phyloP scores from a whole-genome alignment of 2,329 filamentous ascomycete genomes.

The Diatrype stigma region DNA sequence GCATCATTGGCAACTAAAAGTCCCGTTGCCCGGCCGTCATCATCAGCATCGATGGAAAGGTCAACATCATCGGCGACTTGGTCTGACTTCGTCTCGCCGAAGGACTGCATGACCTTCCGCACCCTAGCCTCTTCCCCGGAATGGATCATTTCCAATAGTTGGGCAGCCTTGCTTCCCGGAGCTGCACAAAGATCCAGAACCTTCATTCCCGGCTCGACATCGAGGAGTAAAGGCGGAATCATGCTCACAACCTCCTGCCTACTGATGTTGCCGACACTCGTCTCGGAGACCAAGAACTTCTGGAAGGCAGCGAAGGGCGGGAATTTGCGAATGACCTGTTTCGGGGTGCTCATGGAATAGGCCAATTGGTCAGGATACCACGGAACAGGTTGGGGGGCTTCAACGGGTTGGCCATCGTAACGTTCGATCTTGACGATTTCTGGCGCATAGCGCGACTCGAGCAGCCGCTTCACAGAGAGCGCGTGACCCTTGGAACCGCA shows the following conservation, averaged over 20 bases:
- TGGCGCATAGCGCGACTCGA: conserved; percentile 85
- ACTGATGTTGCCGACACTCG: conserved; percentile 94
- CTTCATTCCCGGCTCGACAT: conserved; percentile 84
- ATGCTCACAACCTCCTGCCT: conserved; percentile 97
- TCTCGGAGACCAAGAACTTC: conserved; percentile 96
- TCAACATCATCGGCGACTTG: conserved; percentile 53
- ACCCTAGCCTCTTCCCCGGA: conserved; percentile 86
- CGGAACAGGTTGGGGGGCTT: conserved; percentile 73
- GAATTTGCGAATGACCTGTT: conserved; percentile 91
- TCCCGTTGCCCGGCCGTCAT: conserved; percentile 85
- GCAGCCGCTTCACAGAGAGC: conserved; percentile 82
- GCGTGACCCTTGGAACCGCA: conserved; percentile 94
- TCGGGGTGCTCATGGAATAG: conserved; percentile 97
- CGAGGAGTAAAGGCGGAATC: conserved; percentile 93
- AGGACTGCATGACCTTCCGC: conserved; percentile 61
- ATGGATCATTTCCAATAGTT: conserved; percentile 92
- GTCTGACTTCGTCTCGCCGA: conserved; percentile 33
- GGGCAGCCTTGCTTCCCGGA: conserved; percentile 93
- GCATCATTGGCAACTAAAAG: conserved; percentile 92
- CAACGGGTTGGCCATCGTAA: conserved; percentile 75
- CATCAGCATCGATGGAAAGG: conserved; percentile 53
- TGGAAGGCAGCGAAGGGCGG: conserved; percentile 93
- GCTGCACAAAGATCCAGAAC: conserved; percentile 96
- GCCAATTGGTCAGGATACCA: conserved; percentile 96
- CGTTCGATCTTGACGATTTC: conserved; percentile 81